Evolutionary conservation across 345 rosid species (phyloP), one percentile per base, ranked within the genome.

Genomic region (Eucalyptus polybractea): DNA sequence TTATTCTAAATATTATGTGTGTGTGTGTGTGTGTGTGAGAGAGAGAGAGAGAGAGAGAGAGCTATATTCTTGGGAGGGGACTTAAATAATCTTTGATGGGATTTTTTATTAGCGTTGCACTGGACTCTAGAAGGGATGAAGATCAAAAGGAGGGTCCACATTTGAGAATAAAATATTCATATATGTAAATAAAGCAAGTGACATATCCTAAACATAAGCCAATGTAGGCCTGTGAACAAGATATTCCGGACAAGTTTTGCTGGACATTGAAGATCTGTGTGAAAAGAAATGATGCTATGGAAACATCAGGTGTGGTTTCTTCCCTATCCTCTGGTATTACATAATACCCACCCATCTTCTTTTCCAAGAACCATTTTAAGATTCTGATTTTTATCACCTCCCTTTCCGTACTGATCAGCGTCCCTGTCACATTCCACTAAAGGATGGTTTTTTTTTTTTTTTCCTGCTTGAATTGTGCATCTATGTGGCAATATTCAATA

Each of bases 171-270:
- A 86, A 51, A 31, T 51, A 53, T 53, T 17, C 58, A 76, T 10
- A 37, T 22, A 19, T 76, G 44, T n/a, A 49, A 50, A 69, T 50
- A 91, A 88, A 67, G 89, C 80, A 80, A 22, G 87, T 87, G 89
- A 44, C 49, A 92, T 67, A 86, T 19, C 45, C 62, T 76, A 21
- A 76, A 76, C 89, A 88, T 86, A 89, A 91, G 90, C 87, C 91
- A 31, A 40, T 87, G 91, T 33, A 86, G 87, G 90, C 50, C 92
- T 90, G 87, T 86, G 92, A 91, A 91, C 89, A 88, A 91, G 92
- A 92, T 94, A 93, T 91, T 92, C 94, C 93, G 89, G 93, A 90
- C 94, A 91, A 67, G 92, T 88, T 86, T 89, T 88, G 91, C 87
- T 88, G 86, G 54, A 89, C 83, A 80, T 40, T 76, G 83, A 76